Conservation (phyloP, 495 filamentous ascomycete species). For the Margaritispora aquatica region DNA sequence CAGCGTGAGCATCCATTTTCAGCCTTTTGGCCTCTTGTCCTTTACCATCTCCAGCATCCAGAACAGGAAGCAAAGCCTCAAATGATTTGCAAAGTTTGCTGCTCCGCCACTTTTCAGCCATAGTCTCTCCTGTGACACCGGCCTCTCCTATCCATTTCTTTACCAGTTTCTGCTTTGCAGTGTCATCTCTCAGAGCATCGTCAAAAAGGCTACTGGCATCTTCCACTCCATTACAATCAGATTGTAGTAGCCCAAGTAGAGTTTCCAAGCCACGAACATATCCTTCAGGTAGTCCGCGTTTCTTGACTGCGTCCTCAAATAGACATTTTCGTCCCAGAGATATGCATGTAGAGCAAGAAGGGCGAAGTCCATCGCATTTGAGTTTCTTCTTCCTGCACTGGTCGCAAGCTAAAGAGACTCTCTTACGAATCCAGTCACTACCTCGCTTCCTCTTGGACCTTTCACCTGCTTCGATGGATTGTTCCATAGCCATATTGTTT, state of each 20-base stretch:
- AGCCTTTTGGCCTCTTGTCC: conserved; percentile 1
- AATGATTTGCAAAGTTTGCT: background rate
- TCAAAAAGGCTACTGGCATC: background rate
- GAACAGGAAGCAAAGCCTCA: background rate
- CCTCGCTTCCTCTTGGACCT: conserved; percentile 20
- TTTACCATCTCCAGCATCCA: background rate
- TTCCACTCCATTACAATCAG: background rate
- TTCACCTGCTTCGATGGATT: conserved; percentile 10
- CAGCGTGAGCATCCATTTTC: background rate
- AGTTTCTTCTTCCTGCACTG: conserved; percentile 4
- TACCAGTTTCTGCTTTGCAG: background rate
- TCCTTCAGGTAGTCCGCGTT: conserved; percentile 59
- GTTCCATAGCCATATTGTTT: background rate
- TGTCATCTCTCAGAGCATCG: background rate
- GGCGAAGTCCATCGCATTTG: conserved; percentile 34
- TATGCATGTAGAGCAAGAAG: conserved; percentile 54
- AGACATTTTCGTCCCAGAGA: conserved; percentile 52
- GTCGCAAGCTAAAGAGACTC: conserved; percentile 35
- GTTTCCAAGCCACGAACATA: conserved; percentile 54
- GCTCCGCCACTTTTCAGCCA: background rate
- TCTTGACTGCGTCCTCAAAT: conserved; percentile 60
- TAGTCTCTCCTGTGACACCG: background rate
- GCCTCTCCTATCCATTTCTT: background rate
- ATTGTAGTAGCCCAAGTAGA: background rate
- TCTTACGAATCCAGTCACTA: conserved; percentile 35